These are phyloP conservation scores for Colletotrichum sp. DNA, from an alignment of 2,329 filamentous ascomycete species.

Conservation along the genomic window DNA sequence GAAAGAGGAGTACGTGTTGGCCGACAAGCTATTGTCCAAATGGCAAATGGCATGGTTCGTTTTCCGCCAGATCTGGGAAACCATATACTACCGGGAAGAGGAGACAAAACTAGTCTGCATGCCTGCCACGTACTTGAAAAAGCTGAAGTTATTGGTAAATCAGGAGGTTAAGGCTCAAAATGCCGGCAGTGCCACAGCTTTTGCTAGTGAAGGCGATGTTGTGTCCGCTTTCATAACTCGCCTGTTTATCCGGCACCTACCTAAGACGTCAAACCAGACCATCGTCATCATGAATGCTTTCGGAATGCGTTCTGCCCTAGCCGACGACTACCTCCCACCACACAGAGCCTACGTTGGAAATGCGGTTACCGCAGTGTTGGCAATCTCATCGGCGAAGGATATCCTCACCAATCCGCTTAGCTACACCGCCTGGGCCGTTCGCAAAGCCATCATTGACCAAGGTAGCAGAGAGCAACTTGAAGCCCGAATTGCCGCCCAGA, in stretches of 20 bases:
- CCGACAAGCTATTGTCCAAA: background rate
- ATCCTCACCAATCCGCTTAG: slow-evolving; percentile 26
- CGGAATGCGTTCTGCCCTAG: background rate
- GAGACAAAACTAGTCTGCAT: background rate
- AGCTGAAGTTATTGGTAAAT: background rate
- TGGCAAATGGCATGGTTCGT: background rate
- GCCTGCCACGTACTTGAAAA: background rate
- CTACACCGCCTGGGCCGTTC: slow-evolving; percentile 30
- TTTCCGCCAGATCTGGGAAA: background rate
- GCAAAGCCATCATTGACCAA: slow-evolving; percentile 35
- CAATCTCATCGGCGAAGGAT: slow-evolving; percentile 14
- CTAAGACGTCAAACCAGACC: background rate
- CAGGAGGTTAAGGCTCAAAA: background rate
- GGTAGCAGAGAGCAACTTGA: slow-evolving; percentile 34
- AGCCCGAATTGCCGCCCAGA: slow-evolving; percentile 14
- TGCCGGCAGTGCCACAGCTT: background rate
- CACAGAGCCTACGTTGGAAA: background rate
- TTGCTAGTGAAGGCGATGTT: background rate
- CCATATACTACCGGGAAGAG: background rate
- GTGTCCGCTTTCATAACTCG: background rate
- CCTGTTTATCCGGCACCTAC: background rate
- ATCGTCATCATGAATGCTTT: background rate
- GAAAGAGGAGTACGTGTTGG: background rate
- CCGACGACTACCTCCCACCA: background rate
- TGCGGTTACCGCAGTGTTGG: background rate